Percentiles rank a stretch among this genome's conserved stretches.
Conservation (phyloP, 768 basidiomycete species). For the Glaciozyma martinii region DNA sequence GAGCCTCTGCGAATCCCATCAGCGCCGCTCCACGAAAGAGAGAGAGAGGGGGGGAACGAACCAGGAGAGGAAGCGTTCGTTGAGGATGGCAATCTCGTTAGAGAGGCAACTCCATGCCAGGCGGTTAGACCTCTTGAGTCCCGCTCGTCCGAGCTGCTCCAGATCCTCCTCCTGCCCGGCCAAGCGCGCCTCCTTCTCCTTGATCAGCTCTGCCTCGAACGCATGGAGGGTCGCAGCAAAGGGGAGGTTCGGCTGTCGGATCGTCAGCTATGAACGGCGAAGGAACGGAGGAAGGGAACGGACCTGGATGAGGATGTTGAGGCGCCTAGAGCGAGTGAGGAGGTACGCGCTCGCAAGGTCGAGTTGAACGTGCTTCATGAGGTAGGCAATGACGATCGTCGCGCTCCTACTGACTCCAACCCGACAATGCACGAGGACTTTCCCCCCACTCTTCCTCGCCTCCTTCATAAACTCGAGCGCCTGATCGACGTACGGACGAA, state of each 20-base stretch:
- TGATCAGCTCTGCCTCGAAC: conserved; percentile 81
- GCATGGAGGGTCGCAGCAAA: conserved; percentile 87
- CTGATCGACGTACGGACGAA: conserved; percentile 76
- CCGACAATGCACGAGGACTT: conserved; percentile 90
- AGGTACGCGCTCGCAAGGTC: conserved; percentile 89
- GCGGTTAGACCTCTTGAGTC: conserved; percentile 47
- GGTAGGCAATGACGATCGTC: conserved; percentile 91
- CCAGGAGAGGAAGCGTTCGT: conserved; percentile 67
- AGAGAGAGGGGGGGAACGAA: background rate
- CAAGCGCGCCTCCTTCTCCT: conserved; percentile 1
- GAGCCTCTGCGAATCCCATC: background rate
- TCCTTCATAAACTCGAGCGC: conserved; percentile 91
- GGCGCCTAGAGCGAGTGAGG: conserved; percentile 75
- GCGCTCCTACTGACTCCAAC: conserved; percentile 96
- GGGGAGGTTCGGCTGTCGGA: conserved; percentile 90
- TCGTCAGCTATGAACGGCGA: background rate
- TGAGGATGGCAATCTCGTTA: conserved; percentile 72
- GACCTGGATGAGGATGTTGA: conserved; percentile 47
- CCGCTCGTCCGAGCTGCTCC: conserved; percentile 61
- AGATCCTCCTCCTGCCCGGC: background rate
- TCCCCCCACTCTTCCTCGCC: conserved; percentile 71
- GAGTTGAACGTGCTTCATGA: conserved; percentile 61
- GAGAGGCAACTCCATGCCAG: conserved; percentile 78
- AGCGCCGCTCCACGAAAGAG: background rate
- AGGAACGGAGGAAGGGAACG: background rate